phyloP scores from a whole-genome alignment of 495 filamentous ascomycete genomes.

The Lasiosphaeria ovina region DNA sequence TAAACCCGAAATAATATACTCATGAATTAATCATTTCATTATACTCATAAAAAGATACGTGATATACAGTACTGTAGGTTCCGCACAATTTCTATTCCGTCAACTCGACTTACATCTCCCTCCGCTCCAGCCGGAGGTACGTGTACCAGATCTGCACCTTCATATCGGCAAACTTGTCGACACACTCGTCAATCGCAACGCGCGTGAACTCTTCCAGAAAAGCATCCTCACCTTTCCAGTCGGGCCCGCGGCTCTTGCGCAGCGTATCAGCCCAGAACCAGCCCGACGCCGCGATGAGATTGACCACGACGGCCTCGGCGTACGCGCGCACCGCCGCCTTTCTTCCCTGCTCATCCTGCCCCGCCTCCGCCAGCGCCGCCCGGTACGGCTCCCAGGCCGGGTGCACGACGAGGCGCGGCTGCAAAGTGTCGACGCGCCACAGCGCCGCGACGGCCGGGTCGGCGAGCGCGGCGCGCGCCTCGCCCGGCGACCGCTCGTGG shows the following conservation, averaged over 20 bases:
- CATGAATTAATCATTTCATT: too few species aligned
- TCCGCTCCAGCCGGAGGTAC: not conserved
- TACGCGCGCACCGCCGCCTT: not conserved
- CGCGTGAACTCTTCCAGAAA: not conserved
- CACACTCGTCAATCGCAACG: not conserved
- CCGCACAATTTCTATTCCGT: too few species aligned
- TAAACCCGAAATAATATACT: too few species aligned
- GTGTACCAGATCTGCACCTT: not conserved
- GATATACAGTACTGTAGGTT: too few species aligned
- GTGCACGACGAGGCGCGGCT: not conserved
- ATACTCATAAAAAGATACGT: too few species aligned
- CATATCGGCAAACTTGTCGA: not conserved
- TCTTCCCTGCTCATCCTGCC: not conserved
- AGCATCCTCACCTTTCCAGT: not conserved
- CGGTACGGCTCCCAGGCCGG: not conserved
- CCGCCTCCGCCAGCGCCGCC: not conserved
- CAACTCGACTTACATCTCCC: too few species aligned
- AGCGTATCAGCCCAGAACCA: not conserved
- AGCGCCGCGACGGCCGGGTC: not conserved
- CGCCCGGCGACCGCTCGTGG: too few species aligned
- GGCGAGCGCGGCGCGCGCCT: too few species aligned
- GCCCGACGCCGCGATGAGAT: not conserved
- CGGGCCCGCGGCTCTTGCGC: not conserved
- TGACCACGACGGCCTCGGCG: not conserved
- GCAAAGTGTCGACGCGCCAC: not conserved